These are phyloP conservation scores for Vickermania spadyakhi DNA, from an alignment of 208 protist species.

Conservation along the genomic window DNA sequence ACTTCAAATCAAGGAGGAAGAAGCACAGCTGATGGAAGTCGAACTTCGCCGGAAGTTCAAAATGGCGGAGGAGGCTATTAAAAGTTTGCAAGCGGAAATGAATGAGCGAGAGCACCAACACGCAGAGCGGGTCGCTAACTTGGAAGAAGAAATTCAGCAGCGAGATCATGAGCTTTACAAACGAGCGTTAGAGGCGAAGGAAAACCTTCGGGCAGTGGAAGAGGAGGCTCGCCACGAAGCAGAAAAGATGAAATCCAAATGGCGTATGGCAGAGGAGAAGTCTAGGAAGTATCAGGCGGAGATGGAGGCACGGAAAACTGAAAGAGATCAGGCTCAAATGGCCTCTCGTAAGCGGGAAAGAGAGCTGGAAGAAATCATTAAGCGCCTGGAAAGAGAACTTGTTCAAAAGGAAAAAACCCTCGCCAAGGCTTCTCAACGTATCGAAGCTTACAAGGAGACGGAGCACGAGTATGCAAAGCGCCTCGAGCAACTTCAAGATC, in stretches of 20 bases:
- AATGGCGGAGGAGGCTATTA: neutral
- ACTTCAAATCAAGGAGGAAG: constrained; percentile 30
- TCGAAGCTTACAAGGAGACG: neutral
- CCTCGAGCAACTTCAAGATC: neutral
- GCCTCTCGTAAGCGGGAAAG: constrained; percentile 22
- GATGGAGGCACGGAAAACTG: constrained; percentile 30
- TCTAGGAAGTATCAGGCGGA: constrained; percentile 27
- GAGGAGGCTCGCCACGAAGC: constrained; percentile 30
- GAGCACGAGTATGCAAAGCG: neutral
- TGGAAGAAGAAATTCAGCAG: constrained; percentile 10
- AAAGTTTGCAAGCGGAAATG: constrained; percentile 3
- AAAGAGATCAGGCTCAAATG: constrained; percentile 40
- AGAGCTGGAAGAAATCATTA: constrained; percentile 32
- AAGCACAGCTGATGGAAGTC: constrained; percentile 13
- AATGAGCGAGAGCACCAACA: constrained; percentile 1
- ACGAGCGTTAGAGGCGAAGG: constrained; percentile 17
- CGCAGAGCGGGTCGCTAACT: constrained; percentile 1
- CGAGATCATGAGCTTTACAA: constrained; percentile 13
- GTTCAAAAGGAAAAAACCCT: neutral
- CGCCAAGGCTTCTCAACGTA: neutral
- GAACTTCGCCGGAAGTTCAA: constrained; percentile 3
- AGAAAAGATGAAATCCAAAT: constrained; percentile 34
- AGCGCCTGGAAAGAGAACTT: neutral
- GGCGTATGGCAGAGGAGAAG: constrained; percentile 32
- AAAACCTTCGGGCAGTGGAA: constrained; percentile 23